Base-by-base conservation (phyloP, 768 basidiomycete species). In the Kockovaella imperatae region DNA sequence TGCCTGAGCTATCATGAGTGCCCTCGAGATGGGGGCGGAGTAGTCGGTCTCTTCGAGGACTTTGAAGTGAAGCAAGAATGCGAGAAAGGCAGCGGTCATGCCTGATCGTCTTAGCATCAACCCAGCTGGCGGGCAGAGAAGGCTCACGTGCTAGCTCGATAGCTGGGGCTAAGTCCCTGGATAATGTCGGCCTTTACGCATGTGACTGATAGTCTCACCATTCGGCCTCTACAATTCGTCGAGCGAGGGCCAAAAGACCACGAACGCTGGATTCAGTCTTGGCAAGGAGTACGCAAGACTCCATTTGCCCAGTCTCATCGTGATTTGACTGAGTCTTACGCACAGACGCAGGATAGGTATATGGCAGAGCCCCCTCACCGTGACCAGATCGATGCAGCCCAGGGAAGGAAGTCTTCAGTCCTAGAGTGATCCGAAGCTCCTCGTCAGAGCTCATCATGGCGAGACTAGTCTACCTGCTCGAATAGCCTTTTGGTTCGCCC, bases 141-240 rank as follows among this genome's bases (percentile, higher is more conserved):
- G 23, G 20, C 60, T 36, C 43, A 60, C 64, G 35, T 6, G 64
- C 45, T 3, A 66, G 50, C 26, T 54, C 47, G 3, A 52, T 24
- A 4, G 64, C 64, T 0, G 60, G 58, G 14, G 39, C 56, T n/a
- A 63, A 44, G 40, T 60, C 50, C 64, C 64, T 66, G 34, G n/a
- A 18, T 29, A 8, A 6, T 35, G 45, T 35, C 36, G 18, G 36
- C 21, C 8, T 14, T 20, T 8, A 38, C 7, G 23, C n/a, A n/a
- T n/a, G n/a, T 34, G 26, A 13, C 24, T 6, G 18, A 31, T 8
- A 23, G 10, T 11, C 53, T 31, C 29, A 54, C 57, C 57, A 59
- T 35, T 50, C 54, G 3, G 54, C 46, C 32, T 59, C 57, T 0
- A 59, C 57, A 26, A 62, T 61, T 39, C 53, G 51, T 11, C 64